These are phyloP conservation scores for Phytophthora fragariaefolia DNA, from an alignment of 352 stramenopile genomes.

Conservation along the genomic window DNA sequence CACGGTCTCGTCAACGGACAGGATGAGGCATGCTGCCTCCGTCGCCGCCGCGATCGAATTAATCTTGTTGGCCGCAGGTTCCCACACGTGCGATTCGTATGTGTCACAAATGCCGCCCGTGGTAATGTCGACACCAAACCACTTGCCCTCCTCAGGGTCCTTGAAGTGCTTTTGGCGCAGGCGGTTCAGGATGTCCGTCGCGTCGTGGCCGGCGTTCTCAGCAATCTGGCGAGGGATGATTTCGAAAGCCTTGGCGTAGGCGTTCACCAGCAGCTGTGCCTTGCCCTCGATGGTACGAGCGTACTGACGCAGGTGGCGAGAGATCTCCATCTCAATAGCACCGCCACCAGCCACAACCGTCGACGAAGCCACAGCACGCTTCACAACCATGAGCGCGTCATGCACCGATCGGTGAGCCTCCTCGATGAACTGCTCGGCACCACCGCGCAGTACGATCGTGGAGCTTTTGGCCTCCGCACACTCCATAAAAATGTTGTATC, in stretches of 20 bases:
- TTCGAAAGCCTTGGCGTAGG: constrained; percentile 98
- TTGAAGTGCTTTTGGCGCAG: constrained; percentile 97
- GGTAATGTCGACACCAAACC: constrained; percentile 98
- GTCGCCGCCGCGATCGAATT: constrained; percentile 96
- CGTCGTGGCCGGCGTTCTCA: constrained; percentile 98
- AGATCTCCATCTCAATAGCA: constrained; percentile 95
- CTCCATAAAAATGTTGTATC: constrained; percentile 99
- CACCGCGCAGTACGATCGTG: constrained; percentile 97
- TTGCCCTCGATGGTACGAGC: constrained; percentile 98
- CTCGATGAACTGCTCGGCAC: constrained; percentile 98
- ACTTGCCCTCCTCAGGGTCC: constrained; percentile 92
- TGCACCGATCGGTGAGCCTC: constrained; percentile 98
- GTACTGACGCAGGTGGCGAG: constrained; percentile 90
- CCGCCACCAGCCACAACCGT: constrained; percentile 93
- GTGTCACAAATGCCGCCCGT: constrained; percentile 98
- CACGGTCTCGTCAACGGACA: constrained; percentile 99
- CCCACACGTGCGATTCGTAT: constrained; percentile 97
- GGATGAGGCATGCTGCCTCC: constrained; percentile 98
- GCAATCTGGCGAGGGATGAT: constrained; percentile 98
- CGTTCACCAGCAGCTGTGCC: constrained; percentile 95
- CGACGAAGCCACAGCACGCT: constrained; percentile 93
- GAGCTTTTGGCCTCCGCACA: constrained; percentile 95
- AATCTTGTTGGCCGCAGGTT: constrained; percentile 99
- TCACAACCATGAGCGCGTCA: constrained; percentile 99
- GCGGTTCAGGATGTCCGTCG: constrained; percentile 98